Evolutionary conservation across 1,284 basidiomycete genomes (phyloP).

Genomic region (Trichosporon ovoides): DNA sequence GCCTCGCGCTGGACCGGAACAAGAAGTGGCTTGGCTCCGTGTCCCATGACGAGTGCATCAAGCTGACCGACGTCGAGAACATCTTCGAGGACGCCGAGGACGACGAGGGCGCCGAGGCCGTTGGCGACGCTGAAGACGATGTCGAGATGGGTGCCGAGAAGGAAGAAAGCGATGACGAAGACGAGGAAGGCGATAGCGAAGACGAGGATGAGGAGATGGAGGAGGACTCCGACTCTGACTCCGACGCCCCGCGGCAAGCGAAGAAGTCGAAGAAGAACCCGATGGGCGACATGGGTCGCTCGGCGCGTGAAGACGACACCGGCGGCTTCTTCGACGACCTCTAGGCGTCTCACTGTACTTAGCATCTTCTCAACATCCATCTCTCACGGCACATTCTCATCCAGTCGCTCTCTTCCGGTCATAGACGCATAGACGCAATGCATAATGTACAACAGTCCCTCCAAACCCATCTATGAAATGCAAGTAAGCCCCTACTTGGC

Average conservation of each 20-base stretch:
- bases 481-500: slow-evolving; percentile 9
- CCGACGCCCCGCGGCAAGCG: slow-evolving; percentile 22
- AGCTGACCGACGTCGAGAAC: slow-evolving; percentile 71
- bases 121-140: slow-evolving; percentile 16
- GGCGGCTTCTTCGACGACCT: slow-evolving; percentile 64
- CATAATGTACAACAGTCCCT: slow-evolving; percentile 10
- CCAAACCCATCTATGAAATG: neutral
- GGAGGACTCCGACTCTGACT: slow-evolving; percentile 12
- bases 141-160: slow-evolving; percentile 16
- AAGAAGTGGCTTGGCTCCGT: slow-evolving; percentile 83
- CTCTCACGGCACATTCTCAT: too few species aligned
- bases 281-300: slow-evolving; percentile 36
- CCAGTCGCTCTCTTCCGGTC: neutral
- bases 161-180: slow-evolving; percentile 29
- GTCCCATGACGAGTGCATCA: slow-evolving; percentile 82
- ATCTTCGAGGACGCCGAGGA: slow-evolving; percentile 55
- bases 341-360: slow-evolving; percentile 31
- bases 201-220: slow-evolving; percentile 52
- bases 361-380: too few species aligned
- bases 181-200: slow-evolving; percentile 38
- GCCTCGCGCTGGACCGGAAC: slow-evolving; percentile 61
- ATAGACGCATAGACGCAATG: slow-evolving; percentile 5
- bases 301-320: slow-evolving; percentile 51
- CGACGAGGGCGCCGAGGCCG: slow-evolving; percentile 12
- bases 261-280: slow-evolving; percentile 28